A percentile compares a stretch with the other conserved stretches of the same genome.
Evolutionary conservation across 176 grass and related monocot genomes (phyloP).

Genomic region (Themeda triandra): DNA sequence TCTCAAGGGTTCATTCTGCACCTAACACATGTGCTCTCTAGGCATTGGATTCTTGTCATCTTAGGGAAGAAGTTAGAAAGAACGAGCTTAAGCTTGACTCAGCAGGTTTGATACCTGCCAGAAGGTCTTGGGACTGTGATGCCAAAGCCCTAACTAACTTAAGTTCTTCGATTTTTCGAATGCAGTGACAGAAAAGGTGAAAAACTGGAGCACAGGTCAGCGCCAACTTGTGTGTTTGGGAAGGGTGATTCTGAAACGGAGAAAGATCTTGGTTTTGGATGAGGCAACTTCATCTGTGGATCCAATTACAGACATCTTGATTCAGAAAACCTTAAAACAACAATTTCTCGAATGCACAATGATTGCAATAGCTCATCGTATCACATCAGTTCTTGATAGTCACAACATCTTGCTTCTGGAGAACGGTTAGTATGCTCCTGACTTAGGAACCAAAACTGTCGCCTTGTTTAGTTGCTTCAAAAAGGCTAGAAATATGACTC

Average conservation of each 20-base stretch:
- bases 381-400: conserved; percentile 31
- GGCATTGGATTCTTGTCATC: conserved; percentile 66
- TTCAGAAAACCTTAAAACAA: conserved; percentile 16
- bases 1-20: background rate
- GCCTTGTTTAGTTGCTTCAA: no score
- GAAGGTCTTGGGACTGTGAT: background rate
- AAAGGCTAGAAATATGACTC: no score
- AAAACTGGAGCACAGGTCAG: conserved; percentile 38
- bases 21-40: conserved; percentile 3
- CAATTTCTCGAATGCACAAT: conserved; percentile 12
- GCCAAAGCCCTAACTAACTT: background rate
- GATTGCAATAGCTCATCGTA: conserved; percentile 25
- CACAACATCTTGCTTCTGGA: conserved; percentile 23
- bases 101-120: conserved; percentile 25
- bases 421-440: background rate
- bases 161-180: background rate
- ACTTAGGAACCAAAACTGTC: background rate
- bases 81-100: conserved; percentile 67
- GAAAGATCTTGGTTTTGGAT: conserved; percentile 36
- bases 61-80: conserved; percentile 57
- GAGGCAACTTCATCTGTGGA: conserved; percentile 30
- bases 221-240: conserved; percentile 39
- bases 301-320: conserved; percentile 18
- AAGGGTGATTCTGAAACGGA: conserved; percentile 29
- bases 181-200: conserved; percentile 23